Percentiles rank a stretch among this genome's conserved stretches.
phyloP scores from a whole-genome alignment of 2,329 filamentous ascomycete genomes.

The Cladobotryum protrusum region DNA sequence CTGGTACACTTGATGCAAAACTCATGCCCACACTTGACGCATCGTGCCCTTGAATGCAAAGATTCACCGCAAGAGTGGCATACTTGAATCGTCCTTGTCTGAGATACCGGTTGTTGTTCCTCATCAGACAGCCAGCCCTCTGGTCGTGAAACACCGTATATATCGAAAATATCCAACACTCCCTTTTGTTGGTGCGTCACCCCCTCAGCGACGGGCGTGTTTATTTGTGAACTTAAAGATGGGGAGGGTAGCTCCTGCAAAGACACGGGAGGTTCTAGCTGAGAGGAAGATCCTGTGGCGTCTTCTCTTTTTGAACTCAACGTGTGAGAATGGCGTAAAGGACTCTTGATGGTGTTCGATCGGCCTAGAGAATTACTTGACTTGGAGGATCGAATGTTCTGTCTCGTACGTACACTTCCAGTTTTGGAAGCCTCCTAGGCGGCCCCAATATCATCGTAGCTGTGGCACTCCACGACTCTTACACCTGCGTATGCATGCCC shows the following conservation, averaged over 20 bases:
- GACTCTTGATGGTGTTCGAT: background rate
- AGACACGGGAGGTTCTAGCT: no score
- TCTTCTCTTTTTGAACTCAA: background rate
- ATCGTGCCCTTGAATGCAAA: conserved; percentile 33
- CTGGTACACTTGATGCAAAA: conserved; percentile 43
- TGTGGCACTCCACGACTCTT: conserved; percentile 12
- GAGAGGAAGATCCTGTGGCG: background rate
- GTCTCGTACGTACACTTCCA: conserved; percentile 1
- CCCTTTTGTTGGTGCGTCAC: conserved; percentile 33
- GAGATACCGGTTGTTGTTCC: conserved; percentile 14
- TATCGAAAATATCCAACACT: conserved; percentile 41
- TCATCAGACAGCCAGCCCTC: conserved; percentile 41
- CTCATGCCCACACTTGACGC: conserved; percentile 44
- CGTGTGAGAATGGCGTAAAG: background rate
- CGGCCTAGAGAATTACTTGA: conserved; percentile 4
- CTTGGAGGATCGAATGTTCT: conserved; percentile 7
- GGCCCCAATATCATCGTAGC: conserved; percentile 7
- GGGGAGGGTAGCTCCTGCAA: background rate
- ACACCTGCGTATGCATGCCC: conserved; percentile 18
- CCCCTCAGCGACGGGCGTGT: conserved; percentile 23
- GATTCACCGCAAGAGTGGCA: conserved; percentile 46
- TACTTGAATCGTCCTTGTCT: conserved; percentile 26
- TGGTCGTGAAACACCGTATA: conserved; percentile 40
- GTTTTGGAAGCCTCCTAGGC: conserved; percentile 3
- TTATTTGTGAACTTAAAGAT: conserved; percentile 7